Conservation (phyloP, 73 alveolate species). For the Symbiodinium natans region DNA sequence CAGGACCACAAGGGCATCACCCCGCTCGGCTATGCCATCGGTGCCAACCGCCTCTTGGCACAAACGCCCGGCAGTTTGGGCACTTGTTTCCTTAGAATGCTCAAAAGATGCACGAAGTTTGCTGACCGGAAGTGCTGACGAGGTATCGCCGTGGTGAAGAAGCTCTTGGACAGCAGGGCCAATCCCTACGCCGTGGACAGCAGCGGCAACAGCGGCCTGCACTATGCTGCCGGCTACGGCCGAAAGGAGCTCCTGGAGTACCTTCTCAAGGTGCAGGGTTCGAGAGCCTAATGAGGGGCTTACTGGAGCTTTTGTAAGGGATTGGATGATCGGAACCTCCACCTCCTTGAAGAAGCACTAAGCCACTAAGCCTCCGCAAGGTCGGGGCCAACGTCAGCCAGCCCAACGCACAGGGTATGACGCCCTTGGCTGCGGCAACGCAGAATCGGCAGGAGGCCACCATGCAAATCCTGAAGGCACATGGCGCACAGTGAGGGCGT, state of each 20-base stretch:
- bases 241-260: constrained; percentile 90
- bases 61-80: no score
- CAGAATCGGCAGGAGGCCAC: constrained; percentile 62
- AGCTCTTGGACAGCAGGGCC: constrained; percentile 81
- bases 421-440: constrained; percentile 74
- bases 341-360: no score
- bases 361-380: no score
- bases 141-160: constrained; percentile 79
- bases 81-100: no score
- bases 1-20: constrained; percentile 84
- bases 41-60: constrained; percentile 42
- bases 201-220: constrained; percentile 88
- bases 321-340: no score
- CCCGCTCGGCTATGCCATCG: constrained; percentile 84
- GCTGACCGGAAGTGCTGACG: no score
- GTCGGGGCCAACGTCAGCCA: constrained; percentile 69
- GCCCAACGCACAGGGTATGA: constrained; percentile 67
- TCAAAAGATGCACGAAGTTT: no score
- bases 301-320: no score
- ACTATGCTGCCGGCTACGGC: constrained; percentile 93
- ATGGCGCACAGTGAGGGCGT: constrained; percentile 52
- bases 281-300: no score
- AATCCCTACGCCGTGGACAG: constrained; percentile 43
- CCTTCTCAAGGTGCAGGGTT: constrained; percentile 29
- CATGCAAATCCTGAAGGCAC: constrained; percentile 45